Evolutionary conservation across 2,329 filamentous ascomycete genomes (phyloP), one percentile per base, ranked within the genome.

Genomic region (Cercospora janseana): DNA sequence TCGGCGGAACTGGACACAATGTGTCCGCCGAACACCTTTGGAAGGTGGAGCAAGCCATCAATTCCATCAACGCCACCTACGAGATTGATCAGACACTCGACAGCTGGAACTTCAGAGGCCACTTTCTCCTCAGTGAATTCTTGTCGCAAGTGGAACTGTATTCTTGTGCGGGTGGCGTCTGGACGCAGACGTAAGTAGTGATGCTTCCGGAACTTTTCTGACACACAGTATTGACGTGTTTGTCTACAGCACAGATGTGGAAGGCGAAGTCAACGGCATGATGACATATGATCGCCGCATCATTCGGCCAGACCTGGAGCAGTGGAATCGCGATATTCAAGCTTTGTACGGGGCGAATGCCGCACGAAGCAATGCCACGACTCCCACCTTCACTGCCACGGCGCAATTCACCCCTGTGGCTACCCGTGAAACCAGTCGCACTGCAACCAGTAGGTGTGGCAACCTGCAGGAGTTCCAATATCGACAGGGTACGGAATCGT

Each of bases 261-360:
- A 88, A 63, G 85, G 84, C 4, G 85, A 88, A 64, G 81, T 88
- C 6, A 88, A 88, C 58, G 85, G 85, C 0, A 70, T 88, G 49
- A 65, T 86, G 58, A 86, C 83, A 1, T 65, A 65, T 41, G 84
- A 88, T 64, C 78, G 85, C 1, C 72, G 83, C 0, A 51, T 85
- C 0, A 63, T 83, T 26, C 72, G 84, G 1, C 76, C 59, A 8
- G 40, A 59, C 34, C 41, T 72, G 29, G 65, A 69, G 6, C 78
- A 81, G 67, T 87, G 83, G 83, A 75, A 72, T 59, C 63, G 62
- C 0, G 82, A 85, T 61, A 85, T 86, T 35, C 65, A 76, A 57
- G 75, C 72, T 2, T 62, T 87, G 12, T 86, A 84, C 60, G 72
- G 79, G 34, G 79, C 83, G 4, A 79, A 50, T 37, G 58, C 57